phyloP scores from a whole-genome alignment of 148 eudicot genomes.

The Euryodendron excelsum region DNA sequence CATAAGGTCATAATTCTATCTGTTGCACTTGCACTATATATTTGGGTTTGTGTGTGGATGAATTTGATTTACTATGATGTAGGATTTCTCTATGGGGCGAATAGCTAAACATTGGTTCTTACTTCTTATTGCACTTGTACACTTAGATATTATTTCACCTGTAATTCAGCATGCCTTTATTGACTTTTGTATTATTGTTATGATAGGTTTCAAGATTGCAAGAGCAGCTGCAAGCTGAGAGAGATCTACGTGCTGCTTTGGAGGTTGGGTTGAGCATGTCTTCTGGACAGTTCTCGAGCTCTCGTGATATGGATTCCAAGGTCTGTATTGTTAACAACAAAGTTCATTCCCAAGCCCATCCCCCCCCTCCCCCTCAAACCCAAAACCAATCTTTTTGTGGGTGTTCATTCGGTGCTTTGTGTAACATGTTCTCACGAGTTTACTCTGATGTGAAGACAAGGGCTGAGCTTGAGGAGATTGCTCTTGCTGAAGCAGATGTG shows the following conservation, averaged over 20 bases:
- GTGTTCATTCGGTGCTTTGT: background rate
- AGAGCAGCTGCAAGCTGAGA: constrained; percentile 98
- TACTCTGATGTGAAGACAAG: constrained; percentile 61
- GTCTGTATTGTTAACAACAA: constrained; percentile 32
- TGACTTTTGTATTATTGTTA: constrained; percentile 10
- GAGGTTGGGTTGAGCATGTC: constrained; percentile 99
- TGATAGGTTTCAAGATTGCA: constrained; percentile 89
- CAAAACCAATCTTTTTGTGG: background rate
- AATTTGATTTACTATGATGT: no score
- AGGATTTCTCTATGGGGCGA: background rate
- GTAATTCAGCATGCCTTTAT: background rate
- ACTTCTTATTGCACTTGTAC: background rate
- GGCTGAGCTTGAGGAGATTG: constrained; percentile 99
- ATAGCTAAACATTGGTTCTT: background rate
- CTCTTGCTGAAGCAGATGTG: constrained; percentile 99
- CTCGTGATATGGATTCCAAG: constrained; percentile 94
- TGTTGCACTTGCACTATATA: no score
- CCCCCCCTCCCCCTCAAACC: no score
- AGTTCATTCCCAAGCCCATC: no score
- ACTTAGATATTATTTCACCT: background rate
- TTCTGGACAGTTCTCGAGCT: constrained; percentile 69
- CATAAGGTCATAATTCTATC: no score
- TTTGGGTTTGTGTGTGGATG: no score
- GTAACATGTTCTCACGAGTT: constrained; percentile 8
- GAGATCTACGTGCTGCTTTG: constrained; percentile 94